A percentile compares a stretch with the other conserved stretches of the same genome.
Conservation (phyloP, 805 yeast genomes). For the Starmerella sirachaensis region DNA sequence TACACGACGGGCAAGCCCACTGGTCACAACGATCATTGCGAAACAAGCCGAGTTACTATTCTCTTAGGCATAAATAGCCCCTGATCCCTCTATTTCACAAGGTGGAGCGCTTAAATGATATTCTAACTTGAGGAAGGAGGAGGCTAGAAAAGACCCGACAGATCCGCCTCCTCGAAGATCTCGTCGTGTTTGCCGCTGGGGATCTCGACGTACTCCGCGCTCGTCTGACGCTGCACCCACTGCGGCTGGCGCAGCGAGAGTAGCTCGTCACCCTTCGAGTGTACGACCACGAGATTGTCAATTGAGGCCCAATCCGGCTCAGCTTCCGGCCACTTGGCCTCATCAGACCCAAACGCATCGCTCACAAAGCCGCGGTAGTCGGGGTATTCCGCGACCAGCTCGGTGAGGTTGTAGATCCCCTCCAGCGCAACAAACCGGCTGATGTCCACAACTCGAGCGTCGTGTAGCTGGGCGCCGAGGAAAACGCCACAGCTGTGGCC, state of each 20-base stretch:
- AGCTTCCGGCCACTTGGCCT: slow-evolving; percentile 20
- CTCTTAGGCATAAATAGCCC: too few relatives aligned
- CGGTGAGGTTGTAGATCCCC: slow-evolving; percentile 52
- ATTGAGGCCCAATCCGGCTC: neutral
- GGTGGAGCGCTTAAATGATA: too few relatives aligned
- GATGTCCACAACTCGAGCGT: slow-evolving; percentile 2
- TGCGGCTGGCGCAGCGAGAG: slow-evolving; percentile 40
- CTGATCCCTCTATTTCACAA: too few relatives aligned
- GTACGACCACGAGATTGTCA: slow-evolving; percentile 26
- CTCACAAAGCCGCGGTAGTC: slow-evolving; percentile 43
- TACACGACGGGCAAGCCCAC: too few relatives aligned
- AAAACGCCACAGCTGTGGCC: slow-evolving; percentile 85
- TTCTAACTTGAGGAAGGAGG: too few relatives aligned
- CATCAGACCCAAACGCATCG: slow-evolving; percentile 41
- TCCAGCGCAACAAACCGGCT: slow-evolving; percentile 33
- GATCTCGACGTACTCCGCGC: slow-evolving; percentile 11
- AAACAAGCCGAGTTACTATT: too few relatives aligned
- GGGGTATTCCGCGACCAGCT: slow-evolving; percentile 50
- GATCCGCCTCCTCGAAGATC: slow-evolving; percentile 35
- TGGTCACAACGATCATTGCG: too few relatives aligned
- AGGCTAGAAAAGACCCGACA: too few relatives aligned
- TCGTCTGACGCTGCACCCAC: slow-evolving; percentile 6
- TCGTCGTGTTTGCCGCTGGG: slow-evolving; percentile 45
- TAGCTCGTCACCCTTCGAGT: slow-evolving; percentile 58
- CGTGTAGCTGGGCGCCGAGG: slow-evolving; percentile 37